A percentile compares a stretch with the other conserved stretches of the same genome.
Evolutionary conservation across 2,329 filamentous ascomycete genomes (phyloP).

Genomic region (Pleoardoris graminearum): DNA sequence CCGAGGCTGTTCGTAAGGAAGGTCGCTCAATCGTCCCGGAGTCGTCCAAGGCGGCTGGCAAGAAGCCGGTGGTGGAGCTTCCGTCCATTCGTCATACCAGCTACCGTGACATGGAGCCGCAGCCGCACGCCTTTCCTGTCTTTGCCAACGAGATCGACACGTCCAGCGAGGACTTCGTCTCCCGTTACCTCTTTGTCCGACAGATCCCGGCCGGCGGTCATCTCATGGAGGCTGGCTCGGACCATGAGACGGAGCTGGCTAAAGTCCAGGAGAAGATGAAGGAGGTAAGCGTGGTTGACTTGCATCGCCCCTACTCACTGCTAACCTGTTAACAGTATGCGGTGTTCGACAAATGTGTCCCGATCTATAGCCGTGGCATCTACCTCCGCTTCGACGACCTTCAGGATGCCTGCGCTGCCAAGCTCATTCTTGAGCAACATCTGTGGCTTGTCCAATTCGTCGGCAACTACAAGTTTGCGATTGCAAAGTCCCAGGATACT

Average conservation of each 20-base stretch:
- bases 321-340: conserved; percentile 31
- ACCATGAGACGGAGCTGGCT: conserved; percentile 29
- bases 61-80: conserved; percentile 15
- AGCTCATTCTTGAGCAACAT: conserved; percentile 27
- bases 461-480: conserved; percentile 27
- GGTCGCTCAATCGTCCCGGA: background rate
- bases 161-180: conserved; percentile 24
- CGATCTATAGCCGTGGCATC: conserved; percentile 28
- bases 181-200: conserved; percentile 30
- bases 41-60: conserved; percentile 9
- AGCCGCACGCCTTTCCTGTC: conserved; percentile 17
- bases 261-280: conserved; percentile 35
- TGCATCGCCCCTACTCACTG: conserved; percentile 3
- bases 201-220: conserved; percentile 21
- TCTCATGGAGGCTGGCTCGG: conserved; percentile 22
- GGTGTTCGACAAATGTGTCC: conserved; percentile 28
- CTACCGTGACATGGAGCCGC: conserved; percentile 18
- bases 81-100: conserved; percentile 8
- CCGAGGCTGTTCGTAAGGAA: conserved; percentile 25
- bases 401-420: conserved; percentile 36
- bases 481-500: conserved; percentile 31
- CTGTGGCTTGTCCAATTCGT: conserved; percentile 29
- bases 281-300: conserved; percentile 21
- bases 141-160: conserved; percentile 35
- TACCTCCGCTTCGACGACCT: conserved; percentile 47